Base-by-base conservation (phyloP, 345 rosid species). In the Durio zibethinus region DNA sequence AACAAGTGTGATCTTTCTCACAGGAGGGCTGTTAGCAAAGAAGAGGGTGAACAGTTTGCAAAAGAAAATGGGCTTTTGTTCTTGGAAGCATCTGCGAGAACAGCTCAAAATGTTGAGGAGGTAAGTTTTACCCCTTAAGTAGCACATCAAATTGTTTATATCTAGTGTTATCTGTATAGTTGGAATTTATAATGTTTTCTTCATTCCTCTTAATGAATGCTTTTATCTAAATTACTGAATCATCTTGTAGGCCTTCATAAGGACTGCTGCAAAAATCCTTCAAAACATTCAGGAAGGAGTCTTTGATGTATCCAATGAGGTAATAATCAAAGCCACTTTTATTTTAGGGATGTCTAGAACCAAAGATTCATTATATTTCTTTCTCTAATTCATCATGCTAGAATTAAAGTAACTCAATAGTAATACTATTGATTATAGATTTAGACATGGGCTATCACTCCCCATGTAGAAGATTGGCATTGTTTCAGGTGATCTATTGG, bases 1-100 rank as follows among this genome's bases (percentile, higher is more conserved):
- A 95, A 95, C 87, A 95, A 95, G 86, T 87, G 87, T 36, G 99
- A 95, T 87, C 99, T 95, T 82, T 85, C 96, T 69, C 93, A 90
- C 71, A 81, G 92, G 69, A 91, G 99, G 82, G 98, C 98, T 81
- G 99, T 95, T 68, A 90, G 90, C 92, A 93, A 88, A 82, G 99
- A 96, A 84, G 99, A 96, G 85, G 99, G 99, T 11, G 97, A 96
- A 82, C 99, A 93, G 82, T 96, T 96, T 84, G 99, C 99, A 50
- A 93, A 89, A 83, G 98, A 95, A 86, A 87, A 95, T 53, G 97
- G 98, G 31, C 94, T 95, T 45, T 67, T 95, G 40, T 95, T 95
- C 82, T 74, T 91, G 87, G 99, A 95, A 86, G 99, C 99, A 63
- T 96, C 99, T 74, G 99, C 99, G 12, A 92, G 97, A 90, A 93